phyloP scores from a whole-genome alignment of 257 asterid species.

The Solanum sitiens region DNA sequence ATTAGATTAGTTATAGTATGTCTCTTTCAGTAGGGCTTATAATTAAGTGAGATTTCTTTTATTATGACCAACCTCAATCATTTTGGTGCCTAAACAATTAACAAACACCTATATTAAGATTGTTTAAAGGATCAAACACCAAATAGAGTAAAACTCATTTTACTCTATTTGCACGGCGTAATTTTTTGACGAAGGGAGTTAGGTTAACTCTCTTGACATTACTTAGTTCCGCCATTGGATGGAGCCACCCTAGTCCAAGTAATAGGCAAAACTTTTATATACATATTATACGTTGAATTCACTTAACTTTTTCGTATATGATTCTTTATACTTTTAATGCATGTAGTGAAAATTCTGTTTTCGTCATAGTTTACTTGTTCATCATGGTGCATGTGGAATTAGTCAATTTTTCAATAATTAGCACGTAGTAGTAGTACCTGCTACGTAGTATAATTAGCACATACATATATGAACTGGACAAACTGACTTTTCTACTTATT shows the following conservation, averaged over 20 bases:
- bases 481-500: background rate
- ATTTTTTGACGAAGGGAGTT: too few species aligned
- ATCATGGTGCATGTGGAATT: background rate
- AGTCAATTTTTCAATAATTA: background rate
- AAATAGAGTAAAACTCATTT: background rate
- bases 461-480: background rate
- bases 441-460: background rate
- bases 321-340: background rate
- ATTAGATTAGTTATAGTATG: background rate
- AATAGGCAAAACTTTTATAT: background rate
- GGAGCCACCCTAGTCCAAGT: background rate
- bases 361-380: background rate
- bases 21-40: background rate
- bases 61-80: background rate
- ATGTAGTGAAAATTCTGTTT: background rate
- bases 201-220: background rate
- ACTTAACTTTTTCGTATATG: too few species aligned
- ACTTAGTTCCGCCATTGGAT: background rate
- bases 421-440: background rate
- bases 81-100: background rate
- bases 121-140: background rate
- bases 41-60: background rate
- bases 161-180: too few species aligned
- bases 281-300: too few species aligned
- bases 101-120: background rate